Base-by-base conservation (phyloP, 352 stramenopile genomes). In the Globisporangium abappressorium region DNA sequence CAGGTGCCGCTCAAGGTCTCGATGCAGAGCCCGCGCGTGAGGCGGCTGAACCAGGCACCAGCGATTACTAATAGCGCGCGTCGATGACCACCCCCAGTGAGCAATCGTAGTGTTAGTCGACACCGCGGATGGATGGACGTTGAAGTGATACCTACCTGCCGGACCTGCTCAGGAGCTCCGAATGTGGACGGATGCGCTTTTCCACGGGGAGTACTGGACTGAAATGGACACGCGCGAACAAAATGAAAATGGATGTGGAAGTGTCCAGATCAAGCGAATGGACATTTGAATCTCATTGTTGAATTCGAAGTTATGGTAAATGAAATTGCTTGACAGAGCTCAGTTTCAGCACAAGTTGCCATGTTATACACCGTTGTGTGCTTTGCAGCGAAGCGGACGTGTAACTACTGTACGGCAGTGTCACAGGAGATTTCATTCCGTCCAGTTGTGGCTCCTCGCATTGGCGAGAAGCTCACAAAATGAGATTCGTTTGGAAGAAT, bases 1-100 rank as follows among this genome's bases (percentile, higher is more conserved):
- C 36, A 62, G 22, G 15, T 46, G 30, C 43, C 43, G 20, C 43
- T 51, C 43, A 56, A 22, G 28, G 26, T 47, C 4, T 51, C 62
- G 22, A 11, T 38, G 56, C 51, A 36, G 51, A 62, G 51, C 41
- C 62, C 62, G 9, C 62, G 62, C 18, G 38, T 58, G 22, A 67
- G 33, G 51, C 62, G 51, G 6, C 33, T 54, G 22, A 41, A 55
- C 22, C 56, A 49, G 9, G 43, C 43, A 3, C 43, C 18, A n/a
- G 6, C 43, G 43, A 18, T 12, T 18, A 51, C 5, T 11, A 18
- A 43, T 11, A 51, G 43, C 18, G 18, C 5, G 43, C 6, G 3
- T 24, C 18, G 18, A 24, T 51, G 43, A 38, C 14, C 22, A 24
- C 4, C 22, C 15, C 4, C 22, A 38, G 5, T 38, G 5, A 59